Percentiles rank a stretch among this genome's conserved stretches.
phyloP scores from a whole-genome alignment of 2,329 filamentous ascomycete genomes.

The Pseudogymnoascus sp. region DNA sequence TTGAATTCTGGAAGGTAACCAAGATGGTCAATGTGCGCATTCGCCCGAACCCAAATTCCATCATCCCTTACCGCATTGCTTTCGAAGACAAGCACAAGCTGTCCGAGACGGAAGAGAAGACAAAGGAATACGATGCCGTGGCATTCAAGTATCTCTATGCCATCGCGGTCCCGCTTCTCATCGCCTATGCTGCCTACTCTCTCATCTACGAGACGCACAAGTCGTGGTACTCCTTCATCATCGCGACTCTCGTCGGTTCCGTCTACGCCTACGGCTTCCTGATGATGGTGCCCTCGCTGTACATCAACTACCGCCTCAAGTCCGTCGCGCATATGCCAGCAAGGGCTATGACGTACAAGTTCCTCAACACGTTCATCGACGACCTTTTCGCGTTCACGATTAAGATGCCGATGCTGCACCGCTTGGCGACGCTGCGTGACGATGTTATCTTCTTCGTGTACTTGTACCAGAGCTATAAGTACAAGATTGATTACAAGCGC shows the following conservation, averaged over 20 bases:
- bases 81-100: constrained; percentile 98
- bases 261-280: constrained; percentile 98
- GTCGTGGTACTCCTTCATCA: constrained; percentile 95
- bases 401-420: constrained; percentile 95
- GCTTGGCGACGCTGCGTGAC: constrained; percentile 85
- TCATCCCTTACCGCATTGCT: constrained; percentile 70
- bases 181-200: constrained; percentile 86
- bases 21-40: constrained; percentile 87
- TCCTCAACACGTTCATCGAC: constrained; percentile 97
- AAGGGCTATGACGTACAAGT: constrained; percentile 97
- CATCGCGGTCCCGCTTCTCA: constrained; percentile 77
- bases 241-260: constrained; percentile 87
- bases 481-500: constrained; percentile 82
- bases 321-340: constrained; percentile 94
- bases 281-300: constrained; percentile 96
- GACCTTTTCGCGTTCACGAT: constrained; percentile 98
- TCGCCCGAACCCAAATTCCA: constrained; percentile 61
- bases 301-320: constrained; percentile 98
- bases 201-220: constrained; percentile 92
- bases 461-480: constrained; percentile 87
- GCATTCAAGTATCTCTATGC: constrained; percentile 98
- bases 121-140: constrained; percentile 95
- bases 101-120: constrained; percentile 92
- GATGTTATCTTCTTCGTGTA: constrained; percentile 99
- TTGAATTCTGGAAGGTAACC: constrained; percentile 91